A percentile compares a stretch with the other conserved stretches of the same genome.
Conservation (phyloP, 441 rosid species). For the Geranium incanum region DNA sequence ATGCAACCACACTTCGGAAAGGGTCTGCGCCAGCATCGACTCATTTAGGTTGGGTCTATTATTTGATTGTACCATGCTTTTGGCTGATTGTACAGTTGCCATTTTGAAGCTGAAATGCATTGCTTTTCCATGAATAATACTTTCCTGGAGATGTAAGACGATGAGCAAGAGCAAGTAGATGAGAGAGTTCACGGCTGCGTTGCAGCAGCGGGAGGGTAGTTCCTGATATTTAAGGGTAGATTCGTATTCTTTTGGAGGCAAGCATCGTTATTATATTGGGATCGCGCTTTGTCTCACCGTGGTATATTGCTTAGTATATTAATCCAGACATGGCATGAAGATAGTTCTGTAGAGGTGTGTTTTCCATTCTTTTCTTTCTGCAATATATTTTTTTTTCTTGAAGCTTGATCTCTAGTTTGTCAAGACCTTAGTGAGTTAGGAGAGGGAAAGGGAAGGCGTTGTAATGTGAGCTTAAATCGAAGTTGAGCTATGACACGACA, state of each 20-base stretch:
- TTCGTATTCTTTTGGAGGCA: neutral
- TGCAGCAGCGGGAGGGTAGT: too few relatives aligned
- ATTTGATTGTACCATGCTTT: conserved; percentile 20
- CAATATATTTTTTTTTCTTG: neutral
- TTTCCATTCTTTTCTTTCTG: neutral
- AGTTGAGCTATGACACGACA: too few relatives aligned
- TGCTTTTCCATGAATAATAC: too few relatives aligned
- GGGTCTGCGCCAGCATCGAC: conserved; percentile 85
- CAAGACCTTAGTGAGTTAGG: too few relatives aligned
- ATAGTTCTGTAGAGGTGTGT: conserved; percentile 27
- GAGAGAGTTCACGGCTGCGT: too few relatives aligned
- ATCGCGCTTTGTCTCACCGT: neutral
- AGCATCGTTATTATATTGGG: neutral
- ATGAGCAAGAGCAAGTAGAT: too few relatives aligned
- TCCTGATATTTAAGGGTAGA: neutral
- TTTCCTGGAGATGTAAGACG: too few relatives aligned
- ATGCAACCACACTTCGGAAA: conserved; percentile 96
- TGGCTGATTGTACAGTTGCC: neutral
- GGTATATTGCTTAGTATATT: neutral
- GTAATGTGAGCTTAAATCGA: too few relatives aligned
- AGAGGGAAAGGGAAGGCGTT: too few relatives aligned
- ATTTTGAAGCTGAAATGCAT: too few relatives aligned
- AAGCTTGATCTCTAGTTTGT: too few relatives aligned
- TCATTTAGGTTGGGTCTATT: conserved; percentile 37
- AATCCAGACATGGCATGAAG: conserved; percentile 10